Percentiles rank a stretch among this genome's conserved stretches.
Evolutionary conservation across 2,329 filamentous ascomycete genomes (phyloP).

Genomic region (Aspergillus persii): DNA sequence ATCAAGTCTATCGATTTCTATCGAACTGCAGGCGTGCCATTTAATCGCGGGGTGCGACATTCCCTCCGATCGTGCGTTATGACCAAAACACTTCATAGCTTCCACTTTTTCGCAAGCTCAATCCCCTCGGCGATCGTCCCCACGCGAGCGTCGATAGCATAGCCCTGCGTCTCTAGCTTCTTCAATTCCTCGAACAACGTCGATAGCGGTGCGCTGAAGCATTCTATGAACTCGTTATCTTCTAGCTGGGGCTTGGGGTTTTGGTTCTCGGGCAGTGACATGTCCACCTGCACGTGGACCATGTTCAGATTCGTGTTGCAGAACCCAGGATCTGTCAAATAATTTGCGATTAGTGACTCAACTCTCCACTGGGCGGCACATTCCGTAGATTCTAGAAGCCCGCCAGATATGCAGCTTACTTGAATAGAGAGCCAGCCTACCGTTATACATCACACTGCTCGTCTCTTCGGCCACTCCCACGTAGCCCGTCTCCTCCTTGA

Average conservation of each 20-base stretch:
- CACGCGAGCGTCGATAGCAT: constrained; percentile 75
- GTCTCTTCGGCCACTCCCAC: constrained; percentile 48
- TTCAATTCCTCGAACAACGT: constrained; percentile 66
- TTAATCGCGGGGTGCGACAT: background rate
- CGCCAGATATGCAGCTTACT: background rate
- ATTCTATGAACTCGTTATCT: constrained; percentile 79
- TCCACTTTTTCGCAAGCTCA: constrained; percentile 61
- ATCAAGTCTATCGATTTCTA: background rate
- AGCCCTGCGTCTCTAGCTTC: constrained; percentile 66
- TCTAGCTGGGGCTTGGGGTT: constrained; percentile 68
- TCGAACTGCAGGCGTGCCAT: background rate
- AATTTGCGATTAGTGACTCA: background rate
- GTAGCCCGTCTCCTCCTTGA: constrained; percentile 64
- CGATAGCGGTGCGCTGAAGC: constrained; percentile 65
- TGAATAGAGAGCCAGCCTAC: constrained; percentile 26
- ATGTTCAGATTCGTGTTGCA: constrained; percentile 52
- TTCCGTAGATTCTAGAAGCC: background rate
- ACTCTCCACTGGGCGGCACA: background rate
- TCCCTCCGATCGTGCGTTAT: background rate
- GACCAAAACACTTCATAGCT: constrained; percentile 9
- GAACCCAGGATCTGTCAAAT: constrained; percentile 45
- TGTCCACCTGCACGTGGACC: constrained; percentile 72
- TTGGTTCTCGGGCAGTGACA: constrained; percentile 66
- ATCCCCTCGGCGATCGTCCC: constrained; percentile 77
- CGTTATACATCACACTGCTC: constrained; percentile 46